Evolutionary conservation across 208 protist species (phyloP).

Genomic region (Acanthamoeba royreba): DNA sequence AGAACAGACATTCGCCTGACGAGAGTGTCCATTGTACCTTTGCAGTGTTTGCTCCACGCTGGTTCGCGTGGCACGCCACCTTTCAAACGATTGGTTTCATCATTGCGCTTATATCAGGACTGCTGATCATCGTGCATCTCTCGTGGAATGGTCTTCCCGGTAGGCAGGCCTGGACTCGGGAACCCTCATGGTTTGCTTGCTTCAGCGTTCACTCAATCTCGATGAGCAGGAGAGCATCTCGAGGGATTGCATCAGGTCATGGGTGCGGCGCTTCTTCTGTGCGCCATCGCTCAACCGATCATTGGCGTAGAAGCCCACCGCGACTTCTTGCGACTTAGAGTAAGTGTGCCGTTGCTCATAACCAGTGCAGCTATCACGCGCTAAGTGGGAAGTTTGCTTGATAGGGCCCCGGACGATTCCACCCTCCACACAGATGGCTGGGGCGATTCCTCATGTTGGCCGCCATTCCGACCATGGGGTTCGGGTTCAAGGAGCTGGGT

Average conservation of each 20-base stretch:
- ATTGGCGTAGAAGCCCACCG: conserved; percentile 18
- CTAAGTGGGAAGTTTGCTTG: neutral
- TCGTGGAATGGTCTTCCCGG: neutral
- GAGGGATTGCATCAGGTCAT: neutral
- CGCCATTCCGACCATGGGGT: neutral
- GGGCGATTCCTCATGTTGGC: conserved; percentile 11
- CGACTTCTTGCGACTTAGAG: neutral
- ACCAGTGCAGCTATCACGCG: neutral
- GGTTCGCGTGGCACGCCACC: conserved; percentile 2
- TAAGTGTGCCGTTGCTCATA: neutral
- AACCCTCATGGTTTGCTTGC: neutral
- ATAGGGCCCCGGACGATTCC: neutral
- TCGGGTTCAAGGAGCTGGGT: conserved; percentile 17
- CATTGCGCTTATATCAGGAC: neutral
- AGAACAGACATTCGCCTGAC: too few relatives aligned
- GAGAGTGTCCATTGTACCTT: too few relatives aligned
- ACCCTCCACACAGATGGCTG: neutral
- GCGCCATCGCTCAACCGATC: neutral
- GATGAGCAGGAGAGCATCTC: neutral
- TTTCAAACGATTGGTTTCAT: neutral
- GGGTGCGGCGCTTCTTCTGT: neutral
- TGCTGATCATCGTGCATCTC: neutral
- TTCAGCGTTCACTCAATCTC: too few relatives aligned
- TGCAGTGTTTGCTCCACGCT: neutral
- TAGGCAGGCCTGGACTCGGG: neutral